These are phyloP conservation scores for Fusarium coicis DNA, from an alignment of 2,329 filamentous ascomycete genomes.

Conservation along the genomic window DNA sequence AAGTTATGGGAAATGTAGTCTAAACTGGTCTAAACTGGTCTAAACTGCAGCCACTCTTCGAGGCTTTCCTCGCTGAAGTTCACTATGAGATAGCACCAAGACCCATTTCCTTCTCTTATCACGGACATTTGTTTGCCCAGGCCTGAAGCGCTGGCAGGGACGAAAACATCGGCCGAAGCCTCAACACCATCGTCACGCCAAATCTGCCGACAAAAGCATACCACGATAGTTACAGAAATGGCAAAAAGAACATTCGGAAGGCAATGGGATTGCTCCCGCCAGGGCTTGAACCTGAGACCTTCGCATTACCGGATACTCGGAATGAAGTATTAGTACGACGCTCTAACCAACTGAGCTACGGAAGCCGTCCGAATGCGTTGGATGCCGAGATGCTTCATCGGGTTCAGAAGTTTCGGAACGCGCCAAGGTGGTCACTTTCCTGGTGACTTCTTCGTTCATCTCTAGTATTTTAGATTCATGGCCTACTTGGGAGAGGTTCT, in stretches of 20 bases:
- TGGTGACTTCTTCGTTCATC: fast-evolving
- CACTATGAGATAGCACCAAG: fast-evolving
- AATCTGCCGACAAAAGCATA: background rate
- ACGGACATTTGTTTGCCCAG: background rate
- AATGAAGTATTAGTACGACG: background rate
- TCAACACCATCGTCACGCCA: background rate
- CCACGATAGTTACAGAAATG: background rate
- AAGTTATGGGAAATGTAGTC: background rate
- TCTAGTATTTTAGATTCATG: background rate
- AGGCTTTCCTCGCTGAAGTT: background rate
- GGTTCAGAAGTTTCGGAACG: fast-evolving
- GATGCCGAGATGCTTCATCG: background rate
- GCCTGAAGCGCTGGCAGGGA: background rate
- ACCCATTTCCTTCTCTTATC: background rate
- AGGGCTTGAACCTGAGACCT: background rate
- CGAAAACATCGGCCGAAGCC: background rate
- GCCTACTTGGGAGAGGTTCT: background rate
- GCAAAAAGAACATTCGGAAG: background rate
- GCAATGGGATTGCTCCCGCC: background rate
- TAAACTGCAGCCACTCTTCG: fast-evolving
- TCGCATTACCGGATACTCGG: background rate
- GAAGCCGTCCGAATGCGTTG: background rate
- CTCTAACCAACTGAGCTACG: constrained; percentile 5
- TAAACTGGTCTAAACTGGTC: background rate
- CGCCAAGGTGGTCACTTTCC: background rate